phyloP scores from a whole-genome alignment of 768 basidiomycete species.

The Clavaria fumosa region DNA sequence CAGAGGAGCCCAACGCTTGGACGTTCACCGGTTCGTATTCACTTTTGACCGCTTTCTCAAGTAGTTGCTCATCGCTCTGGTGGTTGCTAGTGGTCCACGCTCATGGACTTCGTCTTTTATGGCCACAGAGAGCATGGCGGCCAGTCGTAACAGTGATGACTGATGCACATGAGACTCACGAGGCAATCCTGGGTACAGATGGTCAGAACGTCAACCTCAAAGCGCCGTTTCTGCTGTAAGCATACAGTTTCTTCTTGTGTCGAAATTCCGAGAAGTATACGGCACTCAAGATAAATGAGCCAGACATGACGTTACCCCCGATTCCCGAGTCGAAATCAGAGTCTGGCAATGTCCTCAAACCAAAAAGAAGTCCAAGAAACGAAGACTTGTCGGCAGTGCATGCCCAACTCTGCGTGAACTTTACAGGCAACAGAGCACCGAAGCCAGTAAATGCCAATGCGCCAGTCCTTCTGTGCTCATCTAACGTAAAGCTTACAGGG shows the following conservation, averaged over 20 bases:
- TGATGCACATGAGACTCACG: slow-evolving; percentile 35
- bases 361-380: slow-evolving; percentile 48
- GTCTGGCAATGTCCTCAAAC: slow-evolving; percentile 43
- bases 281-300: too few relatives aligned
- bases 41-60: too few relatives aligned
- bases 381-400: slow-evolving; percentile 36
- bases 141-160: slow-evolving; percentile 47
- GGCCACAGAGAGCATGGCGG: slow-evolving; percentile 50
- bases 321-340: slow-evolving; percentile 34
- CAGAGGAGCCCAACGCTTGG: too few relatives aligned
- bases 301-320: slow-evolving; percentile 26
- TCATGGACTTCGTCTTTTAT: slow-evolving; percentile 32
- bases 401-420: slow-evolving; percentile 38
- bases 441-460: slow-evolving; percentile 24
- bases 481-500: slow-evolving; percentile 15
- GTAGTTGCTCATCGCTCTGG: too few relatives aligned
- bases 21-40: too few relatives aligned
- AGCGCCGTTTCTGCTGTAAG: slow-evolving; percentile 37
- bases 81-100: slow-evolving; percentile 24
- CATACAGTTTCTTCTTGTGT: too few relatives aligned
- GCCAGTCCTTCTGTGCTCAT: slow-evolving; percentile 3
- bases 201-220: slow-evolving; percentile 59
- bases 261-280: too few relatives aligned
- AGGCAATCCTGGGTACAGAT: slow-evolving; percentile 46
- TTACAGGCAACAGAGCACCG: slow-evolving; percentile 30